A percentile compares a stretch with the other conserved stretches of the same genome.
These are phyloP conservation scores for Astrothelium macrocarpum DNA, from an alignment of 495 filamentous ascomycete species.

Conservation along the genomic window DNA sequence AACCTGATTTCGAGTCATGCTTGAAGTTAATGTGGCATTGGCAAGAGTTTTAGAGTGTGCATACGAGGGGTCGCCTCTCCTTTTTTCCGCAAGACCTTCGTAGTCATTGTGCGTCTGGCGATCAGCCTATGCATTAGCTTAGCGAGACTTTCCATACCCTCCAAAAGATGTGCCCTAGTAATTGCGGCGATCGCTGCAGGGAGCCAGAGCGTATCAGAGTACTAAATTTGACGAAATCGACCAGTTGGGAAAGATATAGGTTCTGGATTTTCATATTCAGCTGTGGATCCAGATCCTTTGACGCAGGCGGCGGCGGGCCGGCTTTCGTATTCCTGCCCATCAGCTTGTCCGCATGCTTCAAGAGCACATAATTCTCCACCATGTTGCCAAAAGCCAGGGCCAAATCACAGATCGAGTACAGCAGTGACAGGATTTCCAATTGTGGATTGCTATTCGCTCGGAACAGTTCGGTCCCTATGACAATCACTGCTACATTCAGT, in stretches of 20 bases:
- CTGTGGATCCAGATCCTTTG: background rate
- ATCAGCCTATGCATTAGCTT: background rate
- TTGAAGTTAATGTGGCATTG: background rate
- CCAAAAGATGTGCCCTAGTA: background rate
- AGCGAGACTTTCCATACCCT: background rate
- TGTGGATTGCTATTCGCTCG: background rate
- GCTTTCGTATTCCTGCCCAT: background rate
- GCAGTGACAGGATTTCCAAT: background rate
- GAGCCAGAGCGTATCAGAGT: background rate
- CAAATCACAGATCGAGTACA: background rate
- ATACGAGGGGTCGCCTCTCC: background rate
- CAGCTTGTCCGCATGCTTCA: background rate
- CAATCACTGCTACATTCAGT: background rate
- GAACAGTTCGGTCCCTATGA: background rate
- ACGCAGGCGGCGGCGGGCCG: background rate
- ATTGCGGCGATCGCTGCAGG: background rate
- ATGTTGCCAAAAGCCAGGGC: background rate
- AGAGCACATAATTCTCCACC: background rate
- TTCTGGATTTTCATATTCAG: background rate
- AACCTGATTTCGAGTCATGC: background rate
- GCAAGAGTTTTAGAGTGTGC: background rate
- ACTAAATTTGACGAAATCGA: background rate
- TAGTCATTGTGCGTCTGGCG: background rate
- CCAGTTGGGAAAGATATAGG: background rate
- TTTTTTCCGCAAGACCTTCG: background rate